phyloP scores from a whole-genome alignment of 2,329 filamentous ascomycete species.

The Fusarium robinianum region DNA sequence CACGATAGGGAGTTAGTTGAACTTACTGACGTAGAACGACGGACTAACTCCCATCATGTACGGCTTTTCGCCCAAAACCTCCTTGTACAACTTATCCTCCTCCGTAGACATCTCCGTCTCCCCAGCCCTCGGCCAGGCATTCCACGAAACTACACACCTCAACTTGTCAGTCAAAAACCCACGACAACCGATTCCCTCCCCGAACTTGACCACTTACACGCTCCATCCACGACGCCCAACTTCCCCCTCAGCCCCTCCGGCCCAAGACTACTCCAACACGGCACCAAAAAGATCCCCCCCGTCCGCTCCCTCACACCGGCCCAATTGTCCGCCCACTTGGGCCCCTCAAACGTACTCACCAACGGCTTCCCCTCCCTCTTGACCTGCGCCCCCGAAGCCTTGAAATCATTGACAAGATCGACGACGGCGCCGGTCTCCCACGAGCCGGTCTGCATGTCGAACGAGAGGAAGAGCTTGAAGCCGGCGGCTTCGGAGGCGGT shows the following conservation, averaged over 20 bases:
- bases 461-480: conserved; percentile 48
- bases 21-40: conserved; percentile 60
- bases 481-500: conserved; percentile 29
- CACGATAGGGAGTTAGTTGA: not conserved
- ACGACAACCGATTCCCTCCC: not conserved
- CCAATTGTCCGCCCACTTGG: conserved; percentile 49
- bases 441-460: conserved; percentile 43
- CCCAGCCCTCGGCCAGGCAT: conserved; percentile 44
- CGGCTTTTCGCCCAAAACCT: conserved; percentile 41
- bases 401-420: conserved; percentile 34
- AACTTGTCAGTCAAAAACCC: conserved; percentile 6
- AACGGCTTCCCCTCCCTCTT: conserved; percentile 43
- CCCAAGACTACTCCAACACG: conserved; percentile 47
- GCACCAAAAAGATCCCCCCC: conserved; percentile 48
- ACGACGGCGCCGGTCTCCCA: conserved; percentile 38
- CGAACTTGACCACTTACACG: conserved; percentile 25
- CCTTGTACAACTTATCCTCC: conserved; percentile 42
- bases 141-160: conserved; percentile 43
- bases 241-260: conserved; percentile 29
- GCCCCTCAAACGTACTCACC: conserved; percentile 58
- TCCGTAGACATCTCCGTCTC: conserved; percentile 40
- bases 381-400: conserved; percentile 35
- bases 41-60: conserved; percentile 62
- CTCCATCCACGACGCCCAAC: conserved; percentile 29
- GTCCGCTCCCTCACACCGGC: conserved; percentile 43